A percentile compares a stretch with the other conserved stretches of the same genome.
Evolutionary conservation across 202 grass and related monocot genomes (phyloP).

Genomic region (Brachypodium distachyon): DNA sequence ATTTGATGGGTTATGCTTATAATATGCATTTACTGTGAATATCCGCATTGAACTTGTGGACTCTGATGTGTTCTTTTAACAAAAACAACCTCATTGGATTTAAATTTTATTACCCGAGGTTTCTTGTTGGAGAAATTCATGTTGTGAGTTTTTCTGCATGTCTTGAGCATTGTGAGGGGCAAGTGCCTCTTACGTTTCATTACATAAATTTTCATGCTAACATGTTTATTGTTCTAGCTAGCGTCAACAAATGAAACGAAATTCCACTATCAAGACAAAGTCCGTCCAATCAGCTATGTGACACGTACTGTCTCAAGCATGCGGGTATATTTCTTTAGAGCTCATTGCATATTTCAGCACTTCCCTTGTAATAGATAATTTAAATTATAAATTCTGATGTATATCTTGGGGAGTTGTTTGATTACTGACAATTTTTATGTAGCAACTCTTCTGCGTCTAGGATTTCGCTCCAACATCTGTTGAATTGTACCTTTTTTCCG

Average conservation of each 20-base stretch:
- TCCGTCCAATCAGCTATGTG: conserved; percentile 57
- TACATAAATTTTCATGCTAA: conserved; percentile 15
- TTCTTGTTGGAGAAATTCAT: not conserved
- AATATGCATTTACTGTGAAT: not conserved
- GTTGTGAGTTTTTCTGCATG: not conserved
- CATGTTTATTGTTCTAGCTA: conserved; percentile 36
- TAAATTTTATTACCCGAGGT: not conserved
- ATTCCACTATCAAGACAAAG: conserved; percentile 91
- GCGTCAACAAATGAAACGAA: conserved; percentile 43
- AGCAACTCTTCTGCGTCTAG: not conserved
- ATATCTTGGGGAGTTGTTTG: not conserved
- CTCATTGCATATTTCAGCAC: not conserved
- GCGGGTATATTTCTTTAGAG: conserved; percentile 47
- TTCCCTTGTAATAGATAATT: conserved; percentile 7
- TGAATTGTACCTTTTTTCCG: not conserved
- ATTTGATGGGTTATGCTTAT: not conserved
- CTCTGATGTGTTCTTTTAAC: conserved; percentile 1
- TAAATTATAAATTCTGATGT: conserved; percentile 1
- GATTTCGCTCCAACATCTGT: conserved; percentile 1
- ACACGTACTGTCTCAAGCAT: conserved; percentile 50
- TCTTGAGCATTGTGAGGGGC: not conserved
- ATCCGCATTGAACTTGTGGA: not conserved
- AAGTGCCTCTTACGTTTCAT: conserved; percentile 7
- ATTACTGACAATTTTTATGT: not conserved
- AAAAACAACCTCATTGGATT: not conserved